Evolutionary conservation across 495 filamentous ascomycete genomes (phyloP).

Genomic region (Xanthoparmelia taractica): DNA sequence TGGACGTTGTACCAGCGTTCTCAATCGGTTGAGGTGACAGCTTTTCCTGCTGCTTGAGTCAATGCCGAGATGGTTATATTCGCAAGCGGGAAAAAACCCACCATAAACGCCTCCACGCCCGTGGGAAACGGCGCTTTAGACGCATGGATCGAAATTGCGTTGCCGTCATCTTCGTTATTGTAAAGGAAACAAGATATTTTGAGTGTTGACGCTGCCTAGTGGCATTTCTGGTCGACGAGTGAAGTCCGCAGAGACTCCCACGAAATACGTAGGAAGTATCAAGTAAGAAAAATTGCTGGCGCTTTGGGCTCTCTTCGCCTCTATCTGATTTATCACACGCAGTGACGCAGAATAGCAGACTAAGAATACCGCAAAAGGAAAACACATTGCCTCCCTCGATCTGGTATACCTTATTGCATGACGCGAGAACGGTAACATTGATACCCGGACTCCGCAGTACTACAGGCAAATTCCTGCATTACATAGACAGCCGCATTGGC

Average conservation of each 20-base stretch:
- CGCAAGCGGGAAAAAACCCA: background rate
- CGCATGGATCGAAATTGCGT: background rate
- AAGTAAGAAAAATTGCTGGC: background rate
- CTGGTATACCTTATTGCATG: background rate
- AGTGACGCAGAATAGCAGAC: background rate
- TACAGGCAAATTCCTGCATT: constrained; percentile 1
- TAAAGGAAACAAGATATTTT: constrained; percentile 5
- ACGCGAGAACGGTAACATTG: background rate
- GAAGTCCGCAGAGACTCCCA: background rate
- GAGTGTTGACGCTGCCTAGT: background rate
- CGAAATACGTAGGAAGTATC: background rate
- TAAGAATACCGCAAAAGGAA: background rate
- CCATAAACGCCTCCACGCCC: constrained; percentile 1
- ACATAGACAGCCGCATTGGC: constrained; percentile 10
- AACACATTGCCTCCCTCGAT: background rate
- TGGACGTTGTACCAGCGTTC: background rate
- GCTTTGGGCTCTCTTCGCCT: background rate
- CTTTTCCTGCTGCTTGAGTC: too few species aligned
- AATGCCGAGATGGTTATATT: background rate
- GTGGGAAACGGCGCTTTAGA: background rate
- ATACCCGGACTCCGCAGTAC: background rate
- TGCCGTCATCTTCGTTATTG: background rate
- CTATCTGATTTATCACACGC: background rate
- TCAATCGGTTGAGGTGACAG: background rate
- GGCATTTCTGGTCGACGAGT: background rate